Evolutionary conservation across 2,329 filamentous ascomycete species (phyloP).

Genomic region (Phialocephala sp.): DNA sequence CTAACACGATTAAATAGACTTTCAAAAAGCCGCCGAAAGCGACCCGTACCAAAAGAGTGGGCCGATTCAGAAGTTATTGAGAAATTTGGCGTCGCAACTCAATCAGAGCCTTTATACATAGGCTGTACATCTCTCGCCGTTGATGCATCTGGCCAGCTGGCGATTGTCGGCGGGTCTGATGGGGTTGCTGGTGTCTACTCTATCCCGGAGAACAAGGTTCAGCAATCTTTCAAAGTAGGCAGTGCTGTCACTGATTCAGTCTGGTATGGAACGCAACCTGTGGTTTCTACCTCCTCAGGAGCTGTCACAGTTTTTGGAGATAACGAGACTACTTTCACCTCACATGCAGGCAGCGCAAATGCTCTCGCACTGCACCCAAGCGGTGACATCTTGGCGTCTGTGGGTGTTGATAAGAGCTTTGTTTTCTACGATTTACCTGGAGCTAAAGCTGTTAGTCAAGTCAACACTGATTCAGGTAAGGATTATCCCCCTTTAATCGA

Average conservation of each 20-base stretch:
- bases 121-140: slow-evolving; percentile 63
- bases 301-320: slow-evolving; percentile 79
- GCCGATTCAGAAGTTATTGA: slow-evolving; percentile 75
- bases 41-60: slow-evolving; percentile 85
- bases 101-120: slow-evolving; percentile 63
- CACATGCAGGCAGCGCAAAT: slow-evolving; percentile 82
- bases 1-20: slow-evolving; percentile 58
- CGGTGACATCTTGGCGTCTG: slow-evolving; percentile 81
- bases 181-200: slow-evolving; percentile 77
- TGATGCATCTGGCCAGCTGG: slow-evolving; percentile 62
- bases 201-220: slow-evolving; percentile 75
- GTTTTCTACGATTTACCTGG: slow-evolving; percentile 81
- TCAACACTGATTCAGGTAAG: slow-evolving; percentile 81
- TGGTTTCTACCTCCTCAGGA: slow-evolving; percentile 49
- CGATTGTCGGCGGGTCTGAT: slow-evolving; percentile 66
- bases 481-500: slow-evolving; percentile 31
- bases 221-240: slow-evolving; percentile 47
- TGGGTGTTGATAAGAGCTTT: slow-evolving; percentile 90
- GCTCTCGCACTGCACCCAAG: slow-evolving; percentile 82
- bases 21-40: slow-evolving; percentile 88
- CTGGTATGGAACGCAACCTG: slow-evolving; percentile 48
- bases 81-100: slow-evolving; percentile 58
- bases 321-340: slow-evolving; percentile 70
- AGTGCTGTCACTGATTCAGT: slow-evolving; percentile 61
- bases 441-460: slow-evolving; percentile 73